Percentiles rank a stretch among this genome's conserved stretches.
Conservation (phyloP, 306 rosid species). For the Trifolium fragiferum region DNA sequence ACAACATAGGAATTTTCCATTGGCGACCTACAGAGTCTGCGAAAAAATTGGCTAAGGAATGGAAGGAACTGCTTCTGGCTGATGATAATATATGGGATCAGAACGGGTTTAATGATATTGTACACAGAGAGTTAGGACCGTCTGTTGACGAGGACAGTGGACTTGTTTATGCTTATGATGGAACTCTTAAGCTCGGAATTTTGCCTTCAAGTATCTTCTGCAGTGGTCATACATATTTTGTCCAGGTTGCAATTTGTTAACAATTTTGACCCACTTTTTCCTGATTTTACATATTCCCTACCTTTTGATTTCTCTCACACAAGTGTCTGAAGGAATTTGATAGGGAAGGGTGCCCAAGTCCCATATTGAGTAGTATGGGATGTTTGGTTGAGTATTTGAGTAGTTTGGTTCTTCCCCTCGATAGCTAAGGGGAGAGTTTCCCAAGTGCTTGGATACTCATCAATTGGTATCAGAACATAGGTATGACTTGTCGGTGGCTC, state of each 20-base stretch:
- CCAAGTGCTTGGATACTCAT: not conserved
- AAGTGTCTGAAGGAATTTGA: conserved; percentile 23
- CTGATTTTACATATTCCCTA: conserved; percentile 13
- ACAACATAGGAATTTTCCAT: conserved; percentile 94
- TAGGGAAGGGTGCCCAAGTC: not conserved
- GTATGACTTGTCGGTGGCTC: not conserved
- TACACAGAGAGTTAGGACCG: conserved; percentile 79
- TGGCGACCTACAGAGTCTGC: conserved; percentile 92
- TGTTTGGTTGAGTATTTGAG: not conserved
- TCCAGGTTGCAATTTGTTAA: conserved; percentile 66
- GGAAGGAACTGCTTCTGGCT: conserved; percentile 79
- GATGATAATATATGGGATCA: conserved; percentile 96
- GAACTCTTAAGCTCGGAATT: conserved; percentile 86
- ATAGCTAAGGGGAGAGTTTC: not conserved
- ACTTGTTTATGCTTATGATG: conserved; percentile 90
- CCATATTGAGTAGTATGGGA: not conserved
- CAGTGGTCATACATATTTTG: conserved; percentile 97
- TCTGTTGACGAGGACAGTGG: conserved; percentile 71
- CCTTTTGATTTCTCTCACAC: conserved; percentile 33
- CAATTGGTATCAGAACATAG: not conserved
- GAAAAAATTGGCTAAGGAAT: conserved; percentile 82
- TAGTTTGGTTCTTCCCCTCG: not conserved
- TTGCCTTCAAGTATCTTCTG: conserved; percentile 91
- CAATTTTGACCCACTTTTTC: conserved; percentile 11
- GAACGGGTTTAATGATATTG: conserved; percentile 82